phyloP scores from a whole-genome alignment of 2,329 filamentous ascomycete genomes.

The Penicillium sp. region DNA sequence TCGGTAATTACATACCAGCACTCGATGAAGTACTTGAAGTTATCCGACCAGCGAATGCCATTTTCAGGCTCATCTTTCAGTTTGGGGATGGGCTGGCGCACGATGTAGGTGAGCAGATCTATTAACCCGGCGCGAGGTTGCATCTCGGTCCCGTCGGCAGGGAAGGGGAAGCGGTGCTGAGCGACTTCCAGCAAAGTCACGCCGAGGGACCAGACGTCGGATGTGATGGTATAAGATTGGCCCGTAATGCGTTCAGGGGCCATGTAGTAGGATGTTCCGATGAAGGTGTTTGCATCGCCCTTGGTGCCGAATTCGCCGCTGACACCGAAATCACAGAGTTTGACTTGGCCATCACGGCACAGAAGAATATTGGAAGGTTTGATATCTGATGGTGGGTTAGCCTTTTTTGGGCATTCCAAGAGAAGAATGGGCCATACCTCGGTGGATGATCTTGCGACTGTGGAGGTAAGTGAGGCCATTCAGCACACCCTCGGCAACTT shows the following conservation, averaged over 20 bases:
- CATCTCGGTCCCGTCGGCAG: slow-evolving; percentile 92
- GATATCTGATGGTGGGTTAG: slow-evolving; percentile 62
- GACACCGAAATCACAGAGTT: slow-evolving; percentile 97
- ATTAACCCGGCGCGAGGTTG: slow-evolving; percentile 90
- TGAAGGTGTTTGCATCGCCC: slow-evolving; percentile 97
- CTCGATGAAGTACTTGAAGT: slow-evolving; percentile 99
- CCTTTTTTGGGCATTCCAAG: background rate
- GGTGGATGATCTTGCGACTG: slow-evolving; percentile 93
- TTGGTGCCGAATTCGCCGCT: slow-evolving; percentile 98
- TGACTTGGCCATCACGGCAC: slow-evolving; percentile 88
- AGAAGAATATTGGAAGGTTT: slow-evolving; percentile 97
- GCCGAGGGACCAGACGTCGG: slow-evolving; percentile 95
- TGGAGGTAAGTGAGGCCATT: slow-evolving; percentile 93
- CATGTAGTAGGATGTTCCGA: slow-evolving; percentile 99
- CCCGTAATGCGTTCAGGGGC: slow-evolving; percentile 96
- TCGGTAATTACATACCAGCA: slow-evolving; percentile 68
- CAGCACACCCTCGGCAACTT: slow-evolving; percentile 91
- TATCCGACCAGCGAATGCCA: slow-evolving; percentile 90
- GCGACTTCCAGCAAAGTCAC: slow-evolving; percentile 99
- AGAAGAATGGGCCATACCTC: slow-evolving; percentile 47
- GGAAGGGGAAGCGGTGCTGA: slow-evolving; percentile 97
- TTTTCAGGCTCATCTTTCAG: slow-evolving; percentile 91
- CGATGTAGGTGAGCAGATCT: slow-evolving; percentile 94
- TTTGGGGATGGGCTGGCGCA: slow-evolving; percentile 89
- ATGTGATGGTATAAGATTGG: slow-evolving; percentile 97